A percentile compares a stretch with the other conserved stretches of the same genome.
Conservation (phyloP, 1,284 basidiomycete genomes). For the Fomitopsis betulina region DNA sequence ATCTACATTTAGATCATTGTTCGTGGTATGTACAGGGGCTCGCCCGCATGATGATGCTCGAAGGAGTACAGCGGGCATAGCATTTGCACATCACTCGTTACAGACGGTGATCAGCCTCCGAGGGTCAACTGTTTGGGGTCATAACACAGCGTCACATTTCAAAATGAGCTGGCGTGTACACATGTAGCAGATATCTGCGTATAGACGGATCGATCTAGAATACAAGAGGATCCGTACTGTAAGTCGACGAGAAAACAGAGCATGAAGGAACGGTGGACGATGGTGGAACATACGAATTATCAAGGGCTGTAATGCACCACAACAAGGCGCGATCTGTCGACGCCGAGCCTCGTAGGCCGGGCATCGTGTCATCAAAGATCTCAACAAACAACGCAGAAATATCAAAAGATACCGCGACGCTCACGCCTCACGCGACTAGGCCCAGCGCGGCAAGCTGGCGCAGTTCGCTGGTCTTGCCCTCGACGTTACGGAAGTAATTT, state of each 20-base stretch:
- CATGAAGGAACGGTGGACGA: neutral
- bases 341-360: neutral
- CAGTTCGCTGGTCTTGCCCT: slow-evolving; percentile 53
- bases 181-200: slow-evolving; percentile 1
- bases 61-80: neutral
- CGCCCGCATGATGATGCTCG: neutral
- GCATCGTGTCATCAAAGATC: neutral
- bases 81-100: neutral
- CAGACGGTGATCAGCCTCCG: neutral
- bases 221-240: neutral
- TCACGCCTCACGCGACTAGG: slow-evolving; percentile 14
- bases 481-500: slow-evolving; percentile 65
- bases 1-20: neutral
- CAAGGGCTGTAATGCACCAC: neutral
- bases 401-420: neutral
- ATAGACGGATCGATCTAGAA: neutral
- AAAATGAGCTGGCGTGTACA: neutral
- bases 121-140: too few species aligned
- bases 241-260: neutral
- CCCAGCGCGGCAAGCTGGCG: slow-evolving; percentile 31
- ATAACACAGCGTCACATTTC: neutral
- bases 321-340: neutral
- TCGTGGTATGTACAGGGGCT: neutral
- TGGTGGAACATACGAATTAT: neutral
- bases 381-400: neutral